phyloP scores from a whole-genome alignment of 768 basidiomycete species.

The Suillus subalutaceus region DNA sequence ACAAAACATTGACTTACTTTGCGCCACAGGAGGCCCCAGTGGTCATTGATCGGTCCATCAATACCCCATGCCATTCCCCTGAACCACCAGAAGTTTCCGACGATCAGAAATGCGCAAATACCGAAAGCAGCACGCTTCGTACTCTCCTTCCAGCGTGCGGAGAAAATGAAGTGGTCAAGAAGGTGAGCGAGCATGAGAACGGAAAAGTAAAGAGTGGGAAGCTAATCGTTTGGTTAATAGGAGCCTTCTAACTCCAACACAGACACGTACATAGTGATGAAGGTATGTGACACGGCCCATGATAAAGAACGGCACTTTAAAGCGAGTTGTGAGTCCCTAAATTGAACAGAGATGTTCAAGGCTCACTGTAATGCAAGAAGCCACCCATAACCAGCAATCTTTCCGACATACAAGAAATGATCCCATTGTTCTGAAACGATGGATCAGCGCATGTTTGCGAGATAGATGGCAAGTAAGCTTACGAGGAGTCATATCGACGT shows the following conservation, averaged over 20 bases:
- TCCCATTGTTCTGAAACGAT: slow-evolving; percentile 79
- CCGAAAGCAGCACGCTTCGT: slow-evolving; percentile 79
- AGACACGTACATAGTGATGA: slow-evolving; percentile 84
- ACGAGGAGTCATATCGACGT: slow-evolving; percentile 89
- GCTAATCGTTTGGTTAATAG: slow-evolving; percentile 43
- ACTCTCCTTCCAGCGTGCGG: slow-evolving; percentile 59
- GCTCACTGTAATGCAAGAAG: slow-evolving; percentile 84
- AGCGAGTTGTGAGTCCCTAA: slow-evolving; percentile 5
- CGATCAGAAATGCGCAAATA: slow-evolving; percentile 55
- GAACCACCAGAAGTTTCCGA: slow-evolving; percentile 96
- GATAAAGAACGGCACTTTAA: slow-evolving; percentile 89
- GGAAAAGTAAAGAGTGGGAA: slow-evolving; percentile 96
- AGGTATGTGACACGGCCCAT: slow-evolving; percentile 98
- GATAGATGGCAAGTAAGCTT: slow-evolving; percentile 33
- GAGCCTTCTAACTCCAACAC: background rate
- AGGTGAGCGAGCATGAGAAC: slow-evolving; percentile 91
- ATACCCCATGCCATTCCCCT: slow-evolving; percentile 88
- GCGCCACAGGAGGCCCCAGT: slow-evolving; percentile 83
- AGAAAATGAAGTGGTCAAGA: slow-evolving; percentile 92
- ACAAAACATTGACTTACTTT: slow-evolving; percentile 40
- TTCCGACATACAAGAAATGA: slow-evolving; percentile 90
- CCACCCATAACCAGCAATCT: slow-evolving; percentile 93
- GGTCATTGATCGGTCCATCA: slow-evolving; percentile 80
- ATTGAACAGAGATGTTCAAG: background rate
- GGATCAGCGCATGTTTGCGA: background rate